Evolutionary conservation across 139 green algal genomes (phyloP), one percentile per base, ranked within the genome.

Genomic region (Micromonas commoda): DNA sequence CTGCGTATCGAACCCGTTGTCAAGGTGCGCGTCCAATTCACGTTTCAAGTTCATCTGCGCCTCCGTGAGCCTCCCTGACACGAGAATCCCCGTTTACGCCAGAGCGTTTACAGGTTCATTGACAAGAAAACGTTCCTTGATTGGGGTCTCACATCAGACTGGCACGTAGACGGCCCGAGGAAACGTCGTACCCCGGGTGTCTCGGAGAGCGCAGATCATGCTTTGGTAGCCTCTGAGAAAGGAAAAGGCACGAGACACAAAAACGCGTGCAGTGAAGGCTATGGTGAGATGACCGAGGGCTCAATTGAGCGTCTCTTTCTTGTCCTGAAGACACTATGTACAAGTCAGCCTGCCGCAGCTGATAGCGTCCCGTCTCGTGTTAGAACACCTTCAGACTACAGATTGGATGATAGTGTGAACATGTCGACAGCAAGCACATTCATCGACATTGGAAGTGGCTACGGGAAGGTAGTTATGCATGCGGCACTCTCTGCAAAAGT

Each of bases 201-300:
- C 21, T 28, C 28, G 24, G 2, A 23, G 45, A 57, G 9, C 9
- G 16, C 28, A 70, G 63, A 23, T 70, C 5, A 35, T 70, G 24
- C 45, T 57, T 57, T 57, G 9, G 45, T 57, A 9, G 16, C 6
- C 6, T 13, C 20, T 68, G 19, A 68, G 26, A 13, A 68, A 20
- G 61, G 61, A 29, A 9, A 68, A 68, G 6, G 26, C 66, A n/a
- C n/a, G n/a, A n/a, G n/a, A 53, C 32, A 52, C 4, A 52, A 52
- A 1, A 52, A 73, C 31, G 31, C 66, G 28, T 33, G 32, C 2
- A 54, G 29, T 57, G 66, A 73, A 54, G 66, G 66, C 31, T 73
- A 73, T 73, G 66, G 66, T 39, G 66, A 73, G 53, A 73, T 73
- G 66, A 73, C 66, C 5, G 66, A 73, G 33, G 66, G 66, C 52